A percentile compares a stretch with the other conserved stretches of the same genome.
phyloP scores from a whole-genome alignment of 1,284 basidiomycete genomes.

The Coniferiporia weirii region DNA sequence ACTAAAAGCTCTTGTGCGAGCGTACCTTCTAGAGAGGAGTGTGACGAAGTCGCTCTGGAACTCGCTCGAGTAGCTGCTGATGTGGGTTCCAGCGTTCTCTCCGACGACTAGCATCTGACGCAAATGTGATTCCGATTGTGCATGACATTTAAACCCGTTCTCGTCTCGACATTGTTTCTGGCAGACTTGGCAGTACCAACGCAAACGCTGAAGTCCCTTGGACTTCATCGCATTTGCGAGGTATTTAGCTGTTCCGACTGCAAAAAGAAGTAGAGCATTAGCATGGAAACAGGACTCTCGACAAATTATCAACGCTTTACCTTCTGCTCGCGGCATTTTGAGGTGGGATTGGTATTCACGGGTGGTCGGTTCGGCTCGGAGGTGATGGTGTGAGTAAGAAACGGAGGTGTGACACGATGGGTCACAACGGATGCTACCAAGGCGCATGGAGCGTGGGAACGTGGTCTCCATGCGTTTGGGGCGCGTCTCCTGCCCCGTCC shows the following conservation, averaged over 20 bases:
- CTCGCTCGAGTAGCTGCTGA: constrained; percentile 82
- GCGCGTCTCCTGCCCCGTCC: not conserved
- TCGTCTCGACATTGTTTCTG: constrained; percentile 95
- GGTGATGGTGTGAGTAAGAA: not conserved
- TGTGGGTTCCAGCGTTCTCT: constrained; percentile 86
- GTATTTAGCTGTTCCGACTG: constrained; percentile 86
- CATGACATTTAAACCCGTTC: constrained; percentile 95
- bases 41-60: constrained; percentile 93
- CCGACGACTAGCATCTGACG: constrained; percentile 96
- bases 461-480: not conserved
- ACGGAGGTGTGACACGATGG: not conserved
- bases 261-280: not conserved
- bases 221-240: constrained; percentile 95
- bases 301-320: constrained; percentile 29
- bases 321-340: constrained; percentile 77
- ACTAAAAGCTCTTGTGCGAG: constrained; percentile 12
- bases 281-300: not conserved
- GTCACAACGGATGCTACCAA: not conserved
- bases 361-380: not conserved
- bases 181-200: constrained; percentile 97
- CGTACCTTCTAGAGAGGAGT: constrained; percentile 77
- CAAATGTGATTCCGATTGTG: constrained; percentile 82
- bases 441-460: not conserved
- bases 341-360: not conserved
- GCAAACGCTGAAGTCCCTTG: constrained; percentile 87